Percentiles rank a stretch among this genome's conserved stretches.
phyloP scores from a whole-genome alignment of 2,329 filamentous ascomycete species.

The Ceratocystis cubensis region DNA sequence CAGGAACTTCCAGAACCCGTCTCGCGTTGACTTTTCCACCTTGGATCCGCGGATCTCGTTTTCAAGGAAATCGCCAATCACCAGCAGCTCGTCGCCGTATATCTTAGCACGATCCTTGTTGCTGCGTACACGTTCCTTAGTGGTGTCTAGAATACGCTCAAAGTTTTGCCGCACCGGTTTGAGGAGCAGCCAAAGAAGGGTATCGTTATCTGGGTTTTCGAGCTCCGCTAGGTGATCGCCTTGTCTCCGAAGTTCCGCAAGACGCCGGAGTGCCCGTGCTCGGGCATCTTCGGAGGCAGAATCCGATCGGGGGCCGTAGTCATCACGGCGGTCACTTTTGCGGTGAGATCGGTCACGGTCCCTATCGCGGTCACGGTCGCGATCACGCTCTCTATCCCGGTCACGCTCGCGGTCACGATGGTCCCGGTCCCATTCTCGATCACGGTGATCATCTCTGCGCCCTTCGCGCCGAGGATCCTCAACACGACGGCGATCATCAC shows the following conservation, averaged over 20 bases:
- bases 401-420: conserved; percentile 23
- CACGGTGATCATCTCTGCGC: conserved; percentile 29
- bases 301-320: conserved; percentile 40
- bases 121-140: conserved; percentile 48
- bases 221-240: conserved; percentile 38
- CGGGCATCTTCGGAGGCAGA: conserved; percentile 29
- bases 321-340: conserved; percentile 54
- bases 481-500: conserved; percentile 22
- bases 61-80: conserved; percentile 51
- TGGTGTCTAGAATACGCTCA: conserved; percentile 46
- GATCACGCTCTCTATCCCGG: conserved; percentile 23
- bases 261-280: conserved; percentile 32
- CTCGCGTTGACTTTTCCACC: conserved; percentile 34
- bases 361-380: conserved; percentile 21
- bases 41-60: conserved; percentile 32
- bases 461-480: conserved; percentile 25
- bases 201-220: conserved; percentile 35
- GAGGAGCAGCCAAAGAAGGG: conserved; percentile 38
- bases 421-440: conserved; percentile 23
- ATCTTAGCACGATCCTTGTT: conserved; percentile 49
- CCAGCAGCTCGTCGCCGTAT: conserved; percentile 47
- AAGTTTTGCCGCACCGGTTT: conserved; percentile 50
- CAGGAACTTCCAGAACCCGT: conserved; percentile 39
- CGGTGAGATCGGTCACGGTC: conserved; percentile 36
- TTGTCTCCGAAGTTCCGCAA: conserved; percentile 35